Conservation (phyloP, 179 eudicot genomes). For the Camellia oleifera region DNA sequence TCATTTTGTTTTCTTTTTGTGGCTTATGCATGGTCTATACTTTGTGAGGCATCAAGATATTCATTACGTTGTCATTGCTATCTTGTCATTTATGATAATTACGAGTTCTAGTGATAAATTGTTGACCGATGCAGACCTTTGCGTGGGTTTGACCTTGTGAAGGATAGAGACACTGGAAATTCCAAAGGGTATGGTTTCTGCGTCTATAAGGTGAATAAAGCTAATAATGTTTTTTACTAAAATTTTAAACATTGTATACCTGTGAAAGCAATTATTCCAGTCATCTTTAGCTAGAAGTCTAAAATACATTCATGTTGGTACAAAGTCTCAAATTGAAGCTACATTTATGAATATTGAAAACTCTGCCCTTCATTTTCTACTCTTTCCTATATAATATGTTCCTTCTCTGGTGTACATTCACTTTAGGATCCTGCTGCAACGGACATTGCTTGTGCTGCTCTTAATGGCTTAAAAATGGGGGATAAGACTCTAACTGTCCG, state of each 20-base stretch:
- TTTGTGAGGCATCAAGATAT: not conserved
- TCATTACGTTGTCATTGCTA: slow-evolving; percentile 1
- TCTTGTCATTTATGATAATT: not conserved
- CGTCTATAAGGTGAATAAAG: slow-evolving; percentile 56
- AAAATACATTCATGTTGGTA: not conserved
- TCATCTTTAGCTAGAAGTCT: not conserved
- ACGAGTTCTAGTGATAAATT: slow-evolving; percentile 13
- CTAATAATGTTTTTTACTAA: not conserved
- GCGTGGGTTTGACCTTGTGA: slow-evolving; percentile 83
- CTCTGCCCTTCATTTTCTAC: slow-evolving; percentile 1
- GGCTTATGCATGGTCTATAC: not conserved
- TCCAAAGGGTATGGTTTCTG: slow-evolving; percentile 93
- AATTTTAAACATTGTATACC: not conserved
- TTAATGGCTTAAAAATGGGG: slow-evolving; percentile 90
- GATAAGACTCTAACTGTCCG: slow-evolving; percentile 87
- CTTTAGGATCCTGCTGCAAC: slow-evolving; percentile 70
- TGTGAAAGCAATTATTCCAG: not conserved
- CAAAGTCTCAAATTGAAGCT: slow-evolving; percentile 3
- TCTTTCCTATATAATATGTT: too few species aligned
- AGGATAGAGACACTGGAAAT: slow-evolving; percentile 87
- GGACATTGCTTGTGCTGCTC: slow-evolving; percentile 84
- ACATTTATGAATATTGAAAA: not conserved
- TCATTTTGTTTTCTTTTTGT: not conserved
- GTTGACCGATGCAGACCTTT: slow-evolving; percentile 42
- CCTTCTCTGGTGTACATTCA: not conserved